A percentile compares a stretch with the other conserved stretches of the same genome.
Conservation (phyloP, 768 basidiomycete genomes). For the Thelephora ganbajun region DNA sequence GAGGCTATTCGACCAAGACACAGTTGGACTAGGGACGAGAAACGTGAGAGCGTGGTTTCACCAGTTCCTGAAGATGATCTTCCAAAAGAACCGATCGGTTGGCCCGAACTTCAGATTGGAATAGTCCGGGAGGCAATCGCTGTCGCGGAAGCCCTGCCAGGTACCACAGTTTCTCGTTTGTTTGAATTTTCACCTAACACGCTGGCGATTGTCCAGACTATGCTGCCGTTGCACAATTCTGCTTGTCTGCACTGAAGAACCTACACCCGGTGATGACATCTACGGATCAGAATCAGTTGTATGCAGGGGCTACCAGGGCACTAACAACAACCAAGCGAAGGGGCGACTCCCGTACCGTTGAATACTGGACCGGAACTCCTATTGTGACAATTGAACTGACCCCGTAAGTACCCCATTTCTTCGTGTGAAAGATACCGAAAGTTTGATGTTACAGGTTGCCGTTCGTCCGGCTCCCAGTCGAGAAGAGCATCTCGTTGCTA, state of each 20-base stretch:
- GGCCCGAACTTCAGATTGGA: slow-evolving; percentile 91
- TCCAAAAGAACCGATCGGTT: slow-evolving; percentile 55
- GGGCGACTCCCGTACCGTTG: slow-evolving; percentile 54
- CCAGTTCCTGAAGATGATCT: slow-evolving; percentile 23
- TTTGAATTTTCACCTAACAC: not conserved
- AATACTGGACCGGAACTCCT: slow-evolving; percentile 81
- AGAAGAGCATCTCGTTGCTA: slow-evolving; percentile 52
- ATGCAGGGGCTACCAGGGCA: slow-evolving; percentile 58
- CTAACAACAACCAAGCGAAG: slow-evolving; percentile 62
- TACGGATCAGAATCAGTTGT: slow-evolving; percentile 70
- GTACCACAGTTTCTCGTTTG: slow-evolving; percentile 23
- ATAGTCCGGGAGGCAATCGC: slow-evolving; percentile 87
- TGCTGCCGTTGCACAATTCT: slow-evolving; percentile 72
- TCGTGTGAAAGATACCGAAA: not conserved
- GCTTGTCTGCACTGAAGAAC: slow-evolving; percentile 73
- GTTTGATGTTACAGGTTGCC: slow-evolving; percentile 37
- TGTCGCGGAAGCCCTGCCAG: slow-evolving; percentile 83
- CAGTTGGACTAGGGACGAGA: not conserved
- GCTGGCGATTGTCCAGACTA: slow-evolving; percentile 49
- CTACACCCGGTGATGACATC: slow-evolving; percentile 56
- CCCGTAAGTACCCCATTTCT: slow-evolving; percentile 36
- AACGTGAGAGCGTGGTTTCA: not conserved
- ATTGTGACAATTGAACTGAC: slow-evolving; percentile 66
- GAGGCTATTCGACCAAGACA: not conserved
- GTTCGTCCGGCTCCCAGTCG: slow-evolving; percentile 52